phyloP scores from a whole-genome alignment of 768 basidiomycete species.

The Strobilomyces echinocephalus region DNA sequence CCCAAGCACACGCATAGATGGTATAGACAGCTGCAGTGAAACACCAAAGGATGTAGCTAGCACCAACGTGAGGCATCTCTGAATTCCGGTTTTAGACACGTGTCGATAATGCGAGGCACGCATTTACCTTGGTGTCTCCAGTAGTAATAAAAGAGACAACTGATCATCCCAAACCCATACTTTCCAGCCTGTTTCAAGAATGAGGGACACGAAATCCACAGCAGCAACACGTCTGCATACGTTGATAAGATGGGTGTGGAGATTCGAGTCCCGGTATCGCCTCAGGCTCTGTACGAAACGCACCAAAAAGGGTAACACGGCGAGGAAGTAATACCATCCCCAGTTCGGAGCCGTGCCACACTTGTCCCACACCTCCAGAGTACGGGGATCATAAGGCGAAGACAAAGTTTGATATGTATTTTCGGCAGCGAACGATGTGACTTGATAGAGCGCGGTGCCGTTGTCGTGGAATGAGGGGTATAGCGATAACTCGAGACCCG shows the following conservation, averaged over 20 bases:
- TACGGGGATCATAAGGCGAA: slow-evolving; percentile 24
- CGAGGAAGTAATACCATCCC: slow-evolving; percentile 57
- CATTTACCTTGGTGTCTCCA: slow-evolving; percentile 67
- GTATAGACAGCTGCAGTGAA: slow-evolving; percentile 60
- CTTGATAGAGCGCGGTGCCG: not conserved
- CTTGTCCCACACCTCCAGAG: slow-evolving; percentile 42
- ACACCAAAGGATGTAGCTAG: slow-evolving; percentile 67
- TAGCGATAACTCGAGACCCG: not conserved
- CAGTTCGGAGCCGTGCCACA: slow-evolving; percentile 47
- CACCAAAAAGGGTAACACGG: slow-evolving; percentile 61
- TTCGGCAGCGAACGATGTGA: not conserved
- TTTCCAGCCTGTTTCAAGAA: slow-evolving; percentile 66
- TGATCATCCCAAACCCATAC: slow-evolving; percentile 63
- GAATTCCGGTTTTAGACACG: not conserved
- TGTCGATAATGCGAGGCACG: not conserved
- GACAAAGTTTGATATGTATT: not conserved
- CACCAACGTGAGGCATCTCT: slow-evolving; percentile 36
- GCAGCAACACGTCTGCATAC: slow-evolving; percentile 36
- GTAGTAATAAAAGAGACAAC: slow-evolving; percentile 62
- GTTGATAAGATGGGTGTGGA: slow-evolving; percentile 80
- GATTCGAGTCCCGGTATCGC: slow-evolving; percentile 75
- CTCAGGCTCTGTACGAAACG: slow-evolving; percentile 84
- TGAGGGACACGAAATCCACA: not conserved
- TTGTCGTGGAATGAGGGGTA: not conserved
- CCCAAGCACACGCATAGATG: slow-evolving; percentile 76